Evolutionary conservation across 2,329 filamentous ascomycete species (phyloP).

Genomic region (Orbilia blumenaviensis): DNA sequence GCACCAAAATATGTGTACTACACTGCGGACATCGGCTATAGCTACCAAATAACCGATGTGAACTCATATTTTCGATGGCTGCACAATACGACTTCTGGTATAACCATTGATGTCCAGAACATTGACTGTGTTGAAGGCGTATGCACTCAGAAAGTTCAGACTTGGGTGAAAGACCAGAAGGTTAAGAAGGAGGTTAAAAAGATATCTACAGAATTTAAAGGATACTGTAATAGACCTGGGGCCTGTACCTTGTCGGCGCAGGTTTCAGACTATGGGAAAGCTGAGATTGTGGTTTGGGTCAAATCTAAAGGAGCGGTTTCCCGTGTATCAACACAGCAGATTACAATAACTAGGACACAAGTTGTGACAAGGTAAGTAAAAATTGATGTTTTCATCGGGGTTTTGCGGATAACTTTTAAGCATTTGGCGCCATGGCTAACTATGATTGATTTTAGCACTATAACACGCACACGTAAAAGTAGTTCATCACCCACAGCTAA

Average conservation of each 20-base stretch:
- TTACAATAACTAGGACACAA: neutral
- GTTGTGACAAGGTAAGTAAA: neutral
- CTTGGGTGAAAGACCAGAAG: neutral
- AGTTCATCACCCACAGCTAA: neutral
- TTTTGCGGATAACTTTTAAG: neutral
- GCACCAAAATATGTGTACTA: neutral
- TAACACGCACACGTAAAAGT: neutral
- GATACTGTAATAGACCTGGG: neutral
- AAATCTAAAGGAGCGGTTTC: neutral
- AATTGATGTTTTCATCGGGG: neutral
- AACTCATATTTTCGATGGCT: conserved; percentile 1
- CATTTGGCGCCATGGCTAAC: neutral
- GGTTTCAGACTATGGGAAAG: neutral
- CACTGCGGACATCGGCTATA: neutral
- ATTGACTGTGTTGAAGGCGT: neutral
- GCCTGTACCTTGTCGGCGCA: neutral
- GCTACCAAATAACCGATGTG: neutral
- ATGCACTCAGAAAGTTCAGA: neutral
- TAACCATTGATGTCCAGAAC: neutral
- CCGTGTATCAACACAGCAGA: neutral
- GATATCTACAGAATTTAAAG: neutral
- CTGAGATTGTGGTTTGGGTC: neutral
- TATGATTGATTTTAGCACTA: neutral
- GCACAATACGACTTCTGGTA: neutral
- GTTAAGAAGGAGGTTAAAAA: neutral